These are phyloP conservation scores for Trametes villosa DNA, from an alignment of 768 basidiomycete species.

Conservation along the genomic window DNA sequence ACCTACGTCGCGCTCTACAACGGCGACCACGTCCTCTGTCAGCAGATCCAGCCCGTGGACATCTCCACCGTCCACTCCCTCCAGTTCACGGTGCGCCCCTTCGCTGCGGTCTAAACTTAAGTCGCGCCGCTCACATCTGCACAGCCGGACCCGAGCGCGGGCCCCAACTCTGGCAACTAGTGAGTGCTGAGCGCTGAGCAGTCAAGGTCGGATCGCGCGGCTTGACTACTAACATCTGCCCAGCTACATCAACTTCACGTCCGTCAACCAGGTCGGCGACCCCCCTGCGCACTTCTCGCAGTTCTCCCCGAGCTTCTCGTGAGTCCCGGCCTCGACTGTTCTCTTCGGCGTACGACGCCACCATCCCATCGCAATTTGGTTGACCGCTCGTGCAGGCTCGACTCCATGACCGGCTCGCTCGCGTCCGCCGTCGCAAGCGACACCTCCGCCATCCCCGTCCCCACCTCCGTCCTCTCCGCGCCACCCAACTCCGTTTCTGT, in stretches of 20 bases:
- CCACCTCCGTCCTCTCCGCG: conserved; percentile 38
- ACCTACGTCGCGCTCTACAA: conserved; percentile 60
- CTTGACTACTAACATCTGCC: neutral
- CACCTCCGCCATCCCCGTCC: conserved; percentile 46
- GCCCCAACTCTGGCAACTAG: conserved; percentile 62
- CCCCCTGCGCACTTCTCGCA: conserved; percentile 22
- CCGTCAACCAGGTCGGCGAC: conserved; percentile 39
- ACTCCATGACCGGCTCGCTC: conserved; percentile 65
- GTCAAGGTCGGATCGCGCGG: neutral
- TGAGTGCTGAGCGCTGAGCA: conserved; percentile 45
- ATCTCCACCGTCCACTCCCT: conserved; percentile 52
- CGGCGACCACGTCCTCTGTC: conserved; percentile 62
- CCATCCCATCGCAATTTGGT: too few relatives aligned
- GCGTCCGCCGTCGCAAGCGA: conserved; percentile 51
- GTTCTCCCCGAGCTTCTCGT: conserved; percentile 62
- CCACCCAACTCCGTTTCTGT: conserved; percentile 22
- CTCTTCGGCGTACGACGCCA: neutral
- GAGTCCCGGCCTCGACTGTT: conserved; percentile 24
- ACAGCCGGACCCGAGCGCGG: conserved; percentile 60
- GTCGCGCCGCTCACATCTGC: neutral
- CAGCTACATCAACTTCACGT: conserved; percentile 66
- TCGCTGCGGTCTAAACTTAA: neutral
- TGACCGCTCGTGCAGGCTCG: too few relatives aligned
- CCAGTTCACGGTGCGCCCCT: conserved; percentile 56
- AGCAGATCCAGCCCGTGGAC: conserved; percentile 59